Evolutionary conservation across 2,329 filamentous ascomycete genomes (phyloP), one percentile per base, ranked within the genome.

Genomic region (Calcarisporium arbuscula): DNA sequence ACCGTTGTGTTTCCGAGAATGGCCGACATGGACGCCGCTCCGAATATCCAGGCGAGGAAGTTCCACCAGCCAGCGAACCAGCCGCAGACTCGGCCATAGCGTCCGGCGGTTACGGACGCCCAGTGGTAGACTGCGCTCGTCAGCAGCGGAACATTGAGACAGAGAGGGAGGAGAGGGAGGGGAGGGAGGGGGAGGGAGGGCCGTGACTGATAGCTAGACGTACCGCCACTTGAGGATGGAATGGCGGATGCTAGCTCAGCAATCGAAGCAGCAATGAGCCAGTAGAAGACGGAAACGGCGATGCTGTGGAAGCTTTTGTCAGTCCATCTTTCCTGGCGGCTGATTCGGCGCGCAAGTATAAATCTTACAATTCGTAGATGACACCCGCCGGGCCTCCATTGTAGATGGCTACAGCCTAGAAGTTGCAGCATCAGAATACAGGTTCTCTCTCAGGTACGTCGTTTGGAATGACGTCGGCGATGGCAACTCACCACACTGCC

Each of bases 41-140:
- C 65, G 39, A 69, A 68, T 30, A 67, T 55, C 65, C 67, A 74
- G 14, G 63, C 69, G 27, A 71, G 58, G 35, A 54, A 61, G 45
- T 72, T 72, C 67, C 66, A 72, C 61, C 62, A 68, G 29, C 65
- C 70, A 14, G 68, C 68, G 42, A 68, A 72, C 48, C 59, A 74
- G 3, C 67, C 65, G 35, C 61, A 51, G 5, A 63, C 46, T 18
- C 62, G 56, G n/a, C 68, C 67, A 50, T 65, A 68, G 28, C 53
- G 60, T 6, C 68, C 68, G 9, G 62, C 60, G 2, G 68, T 71
- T 15, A 72, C 57, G 5, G 61, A 62, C 5, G 69, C 67, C 68
- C 68, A 74, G 39, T 73, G 69, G 45, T 73, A 73, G 8, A 73
- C 50, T 23, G 26, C n/a, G 26, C n/a, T n/a, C 8, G 14, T 34